Percentiles rank a stretch among this genome's conserved stretches.
These are phyloP conservation scores for Geotrichum phurueaensis DNA, from an alignment of 1,139 yeast genomes.

Conservation along the genomic window DNA sequence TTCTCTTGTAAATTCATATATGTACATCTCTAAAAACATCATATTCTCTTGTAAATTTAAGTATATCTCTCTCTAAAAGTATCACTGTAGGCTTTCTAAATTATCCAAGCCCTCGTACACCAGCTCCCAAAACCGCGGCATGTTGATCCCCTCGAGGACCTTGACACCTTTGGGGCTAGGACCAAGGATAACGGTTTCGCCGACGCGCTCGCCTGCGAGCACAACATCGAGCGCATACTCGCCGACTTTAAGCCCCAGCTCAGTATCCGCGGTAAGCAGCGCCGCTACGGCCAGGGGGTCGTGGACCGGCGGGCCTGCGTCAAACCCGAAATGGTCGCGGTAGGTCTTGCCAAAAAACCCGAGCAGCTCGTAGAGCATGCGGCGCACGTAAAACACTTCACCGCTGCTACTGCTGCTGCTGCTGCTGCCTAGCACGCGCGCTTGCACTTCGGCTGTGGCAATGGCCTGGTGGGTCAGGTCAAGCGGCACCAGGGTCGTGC, in stretches of 20 bases:
- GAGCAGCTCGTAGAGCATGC: slow-evolving; percentile 52
- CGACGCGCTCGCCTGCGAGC: slow-evolving; percentile 34
- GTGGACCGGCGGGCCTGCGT: slow-evolving; percentile 70
- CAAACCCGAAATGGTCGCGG: slow-evolving; percentile 38
- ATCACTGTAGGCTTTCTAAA: slow-evolving; percentile 20
- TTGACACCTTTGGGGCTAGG: slow-evolving; percentile 39
- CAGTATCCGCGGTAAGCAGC: slow-evolving; percentile 42
- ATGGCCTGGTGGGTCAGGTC: slow-evolving; percentile 67
- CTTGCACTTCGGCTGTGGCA: slow-evolving; percentile 47
- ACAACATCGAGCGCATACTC: slow-evolving; percentile 37
- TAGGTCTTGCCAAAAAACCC: slow-evolving; percentile 50
- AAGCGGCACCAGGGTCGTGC: slow-evolving; percentile 55
- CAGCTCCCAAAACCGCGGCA: slow-evolving; percentile 49
- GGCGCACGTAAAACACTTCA: slow-evolving; percentile 32
- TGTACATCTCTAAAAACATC: neutral
- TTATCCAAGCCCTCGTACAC: slow-evolving; percentile 41
- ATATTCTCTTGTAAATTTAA: neutral
- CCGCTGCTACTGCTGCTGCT: neutral
- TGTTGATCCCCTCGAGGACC: slow-evolving; percentile 44
- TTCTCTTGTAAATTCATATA: neutral
- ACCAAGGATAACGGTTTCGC: slow-evolving; percentile 25
- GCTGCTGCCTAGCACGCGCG: slow-evolving; percentile 10
- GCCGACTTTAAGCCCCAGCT: slow-evolving; percentile 27
- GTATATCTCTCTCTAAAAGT: slow-evolving; percentile 20
- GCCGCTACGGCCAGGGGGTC: slow-evolving; percentile 72